Evolutionary conservation across 106 monocot genomes (phyloP).

Genomic region (Iris macrosiphon): DNA sequence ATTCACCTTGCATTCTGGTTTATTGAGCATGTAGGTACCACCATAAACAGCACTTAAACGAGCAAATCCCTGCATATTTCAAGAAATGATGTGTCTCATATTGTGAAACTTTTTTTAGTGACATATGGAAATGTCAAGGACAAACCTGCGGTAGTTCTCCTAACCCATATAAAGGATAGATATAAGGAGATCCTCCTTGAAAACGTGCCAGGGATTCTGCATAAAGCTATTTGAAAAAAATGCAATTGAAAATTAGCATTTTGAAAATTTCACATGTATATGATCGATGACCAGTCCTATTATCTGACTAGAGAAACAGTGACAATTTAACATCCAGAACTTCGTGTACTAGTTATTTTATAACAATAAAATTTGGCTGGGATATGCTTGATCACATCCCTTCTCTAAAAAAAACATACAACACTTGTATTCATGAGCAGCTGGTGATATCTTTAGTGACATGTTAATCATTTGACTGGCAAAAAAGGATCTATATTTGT

Average conservation of each 20-base stretch:
- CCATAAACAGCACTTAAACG: conserved; percentile 91
- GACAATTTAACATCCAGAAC: too few species aligned
- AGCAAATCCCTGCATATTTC: conserved; percentile 55
- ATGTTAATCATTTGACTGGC: background rate
- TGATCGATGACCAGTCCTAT: too few species aligned
- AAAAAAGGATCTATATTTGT: background rate
- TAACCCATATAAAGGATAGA: conserved; percentile 77
- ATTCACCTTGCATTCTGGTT: conserved; percentile 84
- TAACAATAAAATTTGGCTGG: too few species aligned
- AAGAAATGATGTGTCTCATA: background rate
- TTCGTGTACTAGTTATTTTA: too few species aligned
- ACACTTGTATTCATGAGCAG: background rate
- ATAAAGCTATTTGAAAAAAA: conserved; percentile 55
- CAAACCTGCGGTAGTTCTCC: conserved; percentile 88
- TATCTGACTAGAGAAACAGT: too few species aligned
- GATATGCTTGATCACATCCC: too few species aligned
- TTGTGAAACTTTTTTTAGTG: background rate
- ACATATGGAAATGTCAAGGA: background rate
- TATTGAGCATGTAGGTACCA: conserved; percentile 90
- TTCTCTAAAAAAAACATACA: too few species aligned
- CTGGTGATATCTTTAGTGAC: background rate
- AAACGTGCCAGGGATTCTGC: conserved; percentile 75
- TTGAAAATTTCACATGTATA: too few species aligned
- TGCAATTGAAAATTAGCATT: background rate
- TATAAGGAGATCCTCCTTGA: conserved; percentile 85